Evolutionary conservation across 805 yeast species (phyloP).

Genomic region (Kodamaea restingae): DNA sequence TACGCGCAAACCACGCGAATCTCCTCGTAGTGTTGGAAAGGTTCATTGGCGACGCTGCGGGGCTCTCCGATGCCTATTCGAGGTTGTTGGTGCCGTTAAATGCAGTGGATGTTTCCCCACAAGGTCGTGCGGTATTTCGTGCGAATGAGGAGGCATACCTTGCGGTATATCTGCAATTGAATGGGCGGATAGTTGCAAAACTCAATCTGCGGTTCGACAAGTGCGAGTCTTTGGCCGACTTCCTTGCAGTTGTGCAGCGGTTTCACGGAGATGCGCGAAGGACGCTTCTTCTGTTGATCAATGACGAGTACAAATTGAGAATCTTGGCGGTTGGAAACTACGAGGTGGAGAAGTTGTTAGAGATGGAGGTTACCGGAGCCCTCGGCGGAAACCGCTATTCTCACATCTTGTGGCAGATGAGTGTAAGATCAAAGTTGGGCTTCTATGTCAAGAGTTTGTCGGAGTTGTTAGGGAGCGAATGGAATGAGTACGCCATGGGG

Average conservation of each 20-base stretch:
- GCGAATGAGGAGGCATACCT: conserved; percentile 26
- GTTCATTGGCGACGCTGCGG: conserved; percentile 15
- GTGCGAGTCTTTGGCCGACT: conserved; percentile 28
- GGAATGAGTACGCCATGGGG: conserved; percentile 48
- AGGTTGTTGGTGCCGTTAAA: conserved; percentile 24
- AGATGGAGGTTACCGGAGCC: not conserved
- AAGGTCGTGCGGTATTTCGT: conserved; percentile 27
- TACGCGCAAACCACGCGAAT: conserved; percentile 54
- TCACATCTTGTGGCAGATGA: conserved; percentile 5
- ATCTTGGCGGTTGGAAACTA: conserved; percentile 26
- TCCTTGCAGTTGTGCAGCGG: conserved; percentile 20
- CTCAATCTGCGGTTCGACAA: conserved; percentile 24
- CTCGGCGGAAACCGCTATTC: not conserved
- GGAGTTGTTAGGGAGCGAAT: conserved; percentile 29
- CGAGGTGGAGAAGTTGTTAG: conserved; percentile 5
- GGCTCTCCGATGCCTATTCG: conserved; percentile 26
- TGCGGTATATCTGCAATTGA: conserved; percentile 18
- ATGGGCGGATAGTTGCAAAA: conserved; percentile 17
- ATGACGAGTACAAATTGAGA: conserved; percentile 33
- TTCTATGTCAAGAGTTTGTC: conserved; percentile 23
- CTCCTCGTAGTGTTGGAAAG: conserved; percentile 34
- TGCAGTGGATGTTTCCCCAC: conserved; percentile 31
- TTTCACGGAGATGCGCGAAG: conserved; percentile 16
- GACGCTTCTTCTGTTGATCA: conserved; percentile 24
- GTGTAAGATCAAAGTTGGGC: conserved; percentile 19